These are phyloP conservation scores for Ganoderma sinense DNA, from an alignment of 1,284 basidiomycete species.

Conservation along the genomic window DNA sequence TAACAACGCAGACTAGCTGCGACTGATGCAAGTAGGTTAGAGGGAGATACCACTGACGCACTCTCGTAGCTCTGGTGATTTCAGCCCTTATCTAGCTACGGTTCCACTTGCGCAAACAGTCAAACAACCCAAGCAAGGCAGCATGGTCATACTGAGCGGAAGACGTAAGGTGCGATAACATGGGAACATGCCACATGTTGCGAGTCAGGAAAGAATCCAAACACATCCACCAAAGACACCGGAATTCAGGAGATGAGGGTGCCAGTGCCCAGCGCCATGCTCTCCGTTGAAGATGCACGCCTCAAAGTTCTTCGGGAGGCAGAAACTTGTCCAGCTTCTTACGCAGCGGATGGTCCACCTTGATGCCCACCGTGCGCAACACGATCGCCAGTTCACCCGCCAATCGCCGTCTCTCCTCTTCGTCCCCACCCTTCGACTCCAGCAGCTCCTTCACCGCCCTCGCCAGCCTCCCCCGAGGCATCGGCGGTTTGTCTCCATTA, in stretches of 20 bases:
- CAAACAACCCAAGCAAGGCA: not conserved
- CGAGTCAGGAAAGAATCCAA: not conserved
- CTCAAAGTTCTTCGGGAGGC: slow-evolving; percentile 26
- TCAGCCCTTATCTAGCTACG: not conserved
- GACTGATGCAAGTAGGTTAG: not conserved
- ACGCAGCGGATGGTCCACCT: slow-evolving; percentile 66
- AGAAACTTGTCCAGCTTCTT: slow-evolving; percentile 68
- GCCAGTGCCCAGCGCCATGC: not conserved
- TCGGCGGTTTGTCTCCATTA: slow-evolving; percentile 42
- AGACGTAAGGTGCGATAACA: not conserved
- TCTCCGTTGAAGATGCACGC: not conserved
- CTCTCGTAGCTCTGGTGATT: not conserved
- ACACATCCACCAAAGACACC: not conserved
- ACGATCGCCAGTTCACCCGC: slow-evolving; percentile 58
- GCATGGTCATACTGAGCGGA: not conserved
- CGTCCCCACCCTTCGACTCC: slow-evolving; percentile 56
- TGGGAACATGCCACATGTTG: not conserved
- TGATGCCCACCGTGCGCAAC: slow-evolving; percentile 63
- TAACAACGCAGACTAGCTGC: not conserved
- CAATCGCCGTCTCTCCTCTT: slow-evolving; percentile 54
- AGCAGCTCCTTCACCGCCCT: slow-evolving; percentile 70
- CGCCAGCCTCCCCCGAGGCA: slow-evolving; percentile 70
- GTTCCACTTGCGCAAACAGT: not conserved
- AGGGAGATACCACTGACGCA: not conserved
- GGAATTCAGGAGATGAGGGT: not conserved